Conservation (phyloP, 495 filamentous ascomycete species). For the Penicillium longicatenatum region DNA sequence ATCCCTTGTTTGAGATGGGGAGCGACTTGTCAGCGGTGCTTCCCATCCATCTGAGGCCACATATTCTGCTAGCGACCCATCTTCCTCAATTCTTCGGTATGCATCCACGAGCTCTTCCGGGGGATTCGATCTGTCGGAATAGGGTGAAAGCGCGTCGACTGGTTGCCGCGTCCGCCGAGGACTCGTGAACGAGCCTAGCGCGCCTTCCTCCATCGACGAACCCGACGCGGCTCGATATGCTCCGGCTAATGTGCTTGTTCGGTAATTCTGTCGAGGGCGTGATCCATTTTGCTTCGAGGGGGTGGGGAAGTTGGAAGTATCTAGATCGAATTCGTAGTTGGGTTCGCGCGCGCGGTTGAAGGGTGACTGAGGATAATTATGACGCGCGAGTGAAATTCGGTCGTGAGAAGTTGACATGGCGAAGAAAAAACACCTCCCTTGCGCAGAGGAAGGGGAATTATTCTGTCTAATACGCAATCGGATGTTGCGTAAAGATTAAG, state of each 20-base stretch:
- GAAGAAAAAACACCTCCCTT: neutral
- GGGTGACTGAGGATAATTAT: slow-evolving; percentile 35
- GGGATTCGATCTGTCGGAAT: slow-evolving; percentile 40
- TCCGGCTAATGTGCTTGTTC: slow-evolving; percentile 40
- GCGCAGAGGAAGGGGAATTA: neutral
- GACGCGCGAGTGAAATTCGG: slow-evolving; percentile 27
- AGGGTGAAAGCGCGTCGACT: slow-evolving; percentile 17
- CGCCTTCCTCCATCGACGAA: slow-evolving; percentile 26
- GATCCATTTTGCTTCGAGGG: slow-evolving; percentile 32
- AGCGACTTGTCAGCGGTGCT: slow-evolving; percentile 18
- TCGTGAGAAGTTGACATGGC: slow-evolving; percentile 23
- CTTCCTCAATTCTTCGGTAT: slow-evolving; percentile 50
- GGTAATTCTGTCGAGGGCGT: slow-evolving; percentile 33
- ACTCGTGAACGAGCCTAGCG: slow-evolving; percentile 21
- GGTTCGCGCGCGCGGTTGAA: slow-evolving; percentile 37
- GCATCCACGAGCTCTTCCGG: slow-evolving; percentile 45
- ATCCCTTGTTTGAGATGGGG: slow-evolving; percentile 29
- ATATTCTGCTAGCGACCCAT: slow-evolving; percentile 40
- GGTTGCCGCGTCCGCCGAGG: slow-evolving; percentile 18
- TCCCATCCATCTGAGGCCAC: slow-evolving; percentile 34
- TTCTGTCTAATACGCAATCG: too few relatives aligned
- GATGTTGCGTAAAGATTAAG: neutral
- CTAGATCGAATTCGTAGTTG: slow-evolving; percentile 31
- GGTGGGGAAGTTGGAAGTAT: slow-evolving; percentile 33
- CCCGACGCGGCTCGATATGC: slow-evolving; percentile 36